Percentiles rank a stretch among this genome's conserved stretches.
Conservation (phyloP, 2,329 filamentous ascomycete species). For the Paramyrothecium roridum region DNA sequence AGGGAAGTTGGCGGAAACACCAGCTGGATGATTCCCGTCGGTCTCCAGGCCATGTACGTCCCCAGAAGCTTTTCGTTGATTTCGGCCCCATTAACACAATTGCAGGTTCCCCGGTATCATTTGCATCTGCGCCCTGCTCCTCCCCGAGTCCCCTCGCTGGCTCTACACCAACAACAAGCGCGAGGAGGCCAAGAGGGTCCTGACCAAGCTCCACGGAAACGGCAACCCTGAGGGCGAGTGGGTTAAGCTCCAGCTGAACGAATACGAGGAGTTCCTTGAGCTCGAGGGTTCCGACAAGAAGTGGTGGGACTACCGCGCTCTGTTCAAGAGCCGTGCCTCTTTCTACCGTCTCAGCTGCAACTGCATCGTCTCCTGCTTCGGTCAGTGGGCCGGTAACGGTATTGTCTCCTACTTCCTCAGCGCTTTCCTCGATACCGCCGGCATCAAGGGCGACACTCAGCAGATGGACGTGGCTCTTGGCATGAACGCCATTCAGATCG, state of each 20-base stretch:
- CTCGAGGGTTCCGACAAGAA: conserved; percentile 42
- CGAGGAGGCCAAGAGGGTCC: conserved; percentile 20
- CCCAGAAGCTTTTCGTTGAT: too few species aligned
- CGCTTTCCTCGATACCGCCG: conserved; percentile 48
- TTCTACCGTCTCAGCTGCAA: conserved; percentile 43
- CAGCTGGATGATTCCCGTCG: conserved; percentile 37
- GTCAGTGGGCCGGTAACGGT: conserved; percentile 34
- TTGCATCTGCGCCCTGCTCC: conserved; percentile 21
- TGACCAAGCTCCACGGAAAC: conserved; percentile 38
- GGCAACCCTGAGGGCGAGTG: conserved; percentile 31
- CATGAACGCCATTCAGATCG: conserved; percentile 46
- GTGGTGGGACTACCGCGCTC: conserved; percentile 45
- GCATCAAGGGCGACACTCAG: conserved; percentile 32
- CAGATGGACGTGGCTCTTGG: conserved; percentile 44
- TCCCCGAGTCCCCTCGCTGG: conserved; percentile 36
- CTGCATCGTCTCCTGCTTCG: conserved; percentile 38
- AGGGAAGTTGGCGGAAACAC: conserved; percentile 23
- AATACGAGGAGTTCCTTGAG: conserved; percentile 42
- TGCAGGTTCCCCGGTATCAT: conserved; percentile 31
- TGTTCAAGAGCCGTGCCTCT: conserved; percentile 35
- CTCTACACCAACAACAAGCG: conserved; percentile 32
- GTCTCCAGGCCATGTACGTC: conserved; percentile 30
- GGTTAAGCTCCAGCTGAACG: conserved; percentile 33
- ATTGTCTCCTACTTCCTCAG: conserved; percentile 47
- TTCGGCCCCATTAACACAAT: too few species aligned